Evolutionary conservation across 2,329 filamentous ascomycete species (phyloP), one percentile per base, ranked within the genome.

Genomic region (Neoascochyta sp.): DNA sequence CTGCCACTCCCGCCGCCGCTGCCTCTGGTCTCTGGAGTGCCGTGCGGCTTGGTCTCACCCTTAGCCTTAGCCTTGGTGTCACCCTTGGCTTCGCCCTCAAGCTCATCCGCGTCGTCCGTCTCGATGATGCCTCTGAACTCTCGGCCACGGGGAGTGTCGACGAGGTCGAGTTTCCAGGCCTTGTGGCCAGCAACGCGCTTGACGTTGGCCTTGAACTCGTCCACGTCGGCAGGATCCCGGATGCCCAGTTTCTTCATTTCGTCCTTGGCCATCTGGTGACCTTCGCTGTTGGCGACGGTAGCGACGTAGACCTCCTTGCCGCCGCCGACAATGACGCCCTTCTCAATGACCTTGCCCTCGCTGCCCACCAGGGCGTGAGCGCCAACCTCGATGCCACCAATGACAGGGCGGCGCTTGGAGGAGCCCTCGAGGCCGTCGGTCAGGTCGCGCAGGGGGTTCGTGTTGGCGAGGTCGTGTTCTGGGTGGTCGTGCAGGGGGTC

Each of bases 151-250:
- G 81, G 75, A 8, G 78, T 71, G 50, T 92, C 83, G 1, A 92
- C 76, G 9, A 92, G 71, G 60, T 92, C 85, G 36, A 95, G 67
- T 50, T 80, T 83, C 87, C 88, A 95, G 10, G 79, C 78, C 43
- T 80, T 76, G 6, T 81, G 78, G 3, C 79, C 76, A 0, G 86
- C 85, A 22, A 84, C 55, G 48, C 78, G 74, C 54, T 84, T 73
- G 35, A 94, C 63, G 52, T 85, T 70, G 41, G 79, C 73, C 49
- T 75, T 75, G 55, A 94, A 68, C 24, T 79, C 71, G 47, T 89
- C 80, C 3, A 94, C 70, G 23, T 80, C 71, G 25, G 81, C 73
- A 0, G 75, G 75, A 31, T 81, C 75, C 6, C 40, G 28, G 16
- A 90, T 68, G 9, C 83, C 77, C 24, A 86, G 65, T 48, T 77